Base-by-base conservation (phyloP, 805 yeast genomes). In the Kazachstania martiniae region DNA sequence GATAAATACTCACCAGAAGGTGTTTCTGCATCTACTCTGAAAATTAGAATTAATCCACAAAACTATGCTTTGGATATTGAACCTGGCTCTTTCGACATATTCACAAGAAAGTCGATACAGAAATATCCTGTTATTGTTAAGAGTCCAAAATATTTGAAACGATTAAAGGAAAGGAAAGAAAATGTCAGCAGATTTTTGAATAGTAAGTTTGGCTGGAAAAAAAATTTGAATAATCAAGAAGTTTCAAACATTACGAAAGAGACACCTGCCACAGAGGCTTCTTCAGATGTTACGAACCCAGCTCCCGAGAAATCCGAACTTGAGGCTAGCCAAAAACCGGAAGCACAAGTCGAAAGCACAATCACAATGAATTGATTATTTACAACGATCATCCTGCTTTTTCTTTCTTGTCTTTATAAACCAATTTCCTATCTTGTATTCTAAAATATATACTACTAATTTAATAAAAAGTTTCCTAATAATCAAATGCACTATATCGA, bases 11-110 rank as follows among this genome's bases (percentile, higher is more conserved):
- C 59, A 4, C 57, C 55, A 21, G 77, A 72, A 33, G 93, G 89
- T 9, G 65, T 68, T 26, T 68, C 77, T 3, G 70, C 69, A 29
- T 75, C 94, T 21, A 78, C 74, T 17, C 62, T 89, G 56, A 75
- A 75, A 47, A 89, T 91, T 13, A 77, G 83, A 29, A 70, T 89
- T 25, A 76, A 87, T 48, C 73, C 75, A 45, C 79, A 78, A 45
- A 74, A 86, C 3, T 91, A 84, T 56, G 68, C 82, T 41, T 59
- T 91, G 47, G 76, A 81, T 50, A 86, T 89, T 51, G 94, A 84
- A 50, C 68, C 79, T 4, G 76, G 69, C 5, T 73, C 94, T 0
- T 73, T 69, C 41, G 98, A 91, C 59, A 78, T 77, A 41, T 85
- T 81, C 46, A 69, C 84, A 3, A 66, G 93, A 31, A 67, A 65